These are phyloP conservation scores for Graphiopsis chlorocephala DNA, from an alignment of 2,329 filamentous ascomycete species.

Conservation along the genomic window DNA sequence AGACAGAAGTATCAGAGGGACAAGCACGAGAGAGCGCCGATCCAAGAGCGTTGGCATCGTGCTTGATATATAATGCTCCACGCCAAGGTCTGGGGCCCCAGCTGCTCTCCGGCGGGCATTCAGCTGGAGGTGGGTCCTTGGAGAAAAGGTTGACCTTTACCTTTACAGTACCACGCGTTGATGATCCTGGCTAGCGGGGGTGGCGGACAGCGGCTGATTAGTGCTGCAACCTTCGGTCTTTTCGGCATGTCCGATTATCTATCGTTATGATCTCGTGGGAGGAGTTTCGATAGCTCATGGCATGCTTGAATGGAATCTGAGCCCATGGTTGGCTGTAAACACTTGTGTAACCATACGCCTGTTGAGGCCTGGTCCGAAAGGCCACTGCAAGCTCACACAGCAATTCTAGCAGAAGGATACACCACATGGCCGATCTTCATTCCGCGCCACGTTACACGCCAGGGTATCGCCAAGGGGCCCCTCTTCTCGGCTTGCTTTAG, in stretches of 20 bases:
- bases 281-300: neutral
- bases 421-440: neutral
- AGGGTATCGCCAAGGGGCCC: constrained; percentile 11
- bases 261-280: neutral
- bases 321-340: neutral
- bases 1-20: neutral
- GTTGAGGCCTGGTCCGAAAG: neutral
- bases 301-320: neutral
- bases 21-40: neutral
- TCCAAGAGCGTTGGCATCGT: constrained; percentile 12
- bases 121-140: constrained; percentile 13
- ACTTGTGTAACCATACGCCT: neutral
- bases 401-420: neutral
- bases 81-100: constrained; percentile 15
- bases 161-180: neutral
- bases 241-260: constrained; percentile 6
- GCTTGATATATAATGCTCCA: constrained; percentile 14
- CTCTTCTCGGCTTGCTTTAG: constrained; percentile 13
- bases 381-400: neutral
- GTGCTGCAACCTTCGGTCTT: constrained; percentile 12
- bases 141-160: constrained; percentile 5
- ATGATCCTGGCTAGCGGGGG: constrained; percentile 12
- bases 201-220: constrained; percentile 8
- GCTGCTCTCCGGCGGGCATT: neutral
- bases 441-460: constrained; percentile 8